Evolutionary conservation across 176 grass and related monocot genomes (phyloP).

Genomic region (Carex pumila): DNA sequence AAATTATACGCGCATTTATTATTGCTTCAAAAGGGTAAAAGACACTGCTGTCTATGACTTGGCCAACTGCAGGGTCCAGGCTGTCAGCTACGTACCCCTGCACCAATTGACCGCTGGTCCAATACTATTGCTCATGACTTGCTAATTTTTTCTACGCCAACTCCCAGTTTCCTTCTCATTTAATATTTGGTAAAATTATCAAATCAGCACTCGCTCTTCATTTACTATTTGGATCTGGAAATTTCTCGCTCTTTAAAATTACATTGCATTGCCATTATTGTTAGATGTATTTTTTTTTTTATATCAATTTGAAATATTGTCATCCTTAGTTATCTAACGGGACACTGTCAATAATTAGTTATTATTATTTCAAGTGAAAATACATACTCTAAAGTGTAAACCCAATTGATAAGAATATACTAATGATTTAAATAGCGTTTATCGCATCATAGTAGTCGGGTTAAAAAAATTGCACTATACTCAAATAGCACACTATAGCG

Average conservation of each 20-base stretch:
- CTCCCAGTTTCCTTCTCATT: neutral
- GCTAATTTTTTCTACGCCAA: neutral
- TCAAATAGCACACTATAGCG: no score
- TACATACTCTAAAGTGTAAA: neutral
- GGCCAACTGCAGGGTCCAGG: neutral
- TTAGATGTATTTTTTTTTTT: no score
- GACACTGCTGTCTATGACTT: slow-evolving; percentile 7
- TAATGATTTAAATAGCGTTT: no score
- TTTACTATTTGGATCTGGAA: no score
- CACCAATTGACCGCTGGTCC: neutral
- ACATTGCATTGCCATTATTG: no score
- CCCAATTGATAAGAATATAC: no score
- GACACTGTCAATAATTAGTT: neutral
- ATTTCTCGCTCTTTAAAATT: no score
- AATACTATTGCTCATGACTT: neutral
- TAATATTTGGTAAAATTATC: no score
- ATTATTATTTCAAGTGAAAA: neutral
- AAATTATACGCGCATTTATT: neutral
- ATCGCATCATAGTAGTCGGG: no score
- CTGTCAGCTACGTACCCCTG: neutral
- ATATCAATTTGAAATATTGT: neutral
- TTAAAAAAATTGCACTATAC: no score
- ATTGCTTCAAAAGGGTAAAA: neutral
- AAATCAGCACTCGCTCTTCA: no score
- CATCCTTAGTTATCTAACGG: neutral